Evolutionary conservation across 163 green algal species (phyloP).

Genomic region (Prototheca wickerhamii): DNA sequence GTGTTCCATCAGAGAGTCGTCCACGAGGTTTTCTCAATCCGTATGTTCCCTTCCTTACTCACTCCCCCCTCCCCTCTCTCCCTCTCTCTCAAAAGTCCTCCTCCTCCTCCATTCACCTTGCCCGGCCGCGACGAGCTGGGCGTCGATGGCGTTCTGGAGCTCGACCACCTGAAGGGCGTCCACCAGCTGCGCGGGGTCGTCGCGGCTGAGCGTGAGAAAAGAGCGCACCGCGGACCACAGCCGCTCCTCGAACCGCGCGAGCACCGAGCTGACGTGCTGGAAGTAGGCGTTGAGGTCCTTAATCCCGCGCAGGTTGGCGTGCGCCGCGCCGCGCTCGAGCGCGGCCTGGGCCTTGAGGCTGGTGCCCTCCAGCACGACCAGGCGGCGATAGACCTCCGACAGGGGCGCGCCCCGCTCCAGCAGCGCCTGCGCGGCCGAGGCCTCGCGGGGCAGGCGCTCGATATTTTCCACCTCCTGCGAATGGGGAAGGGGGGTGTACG

Average conservation of each 20-base stretch:
- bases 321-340: slow-evolving; percentile 24
- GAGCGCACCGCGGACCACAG: slow-evolving; percentile 52
- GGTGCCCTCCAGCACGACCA: slow-evolving; percentile 67
- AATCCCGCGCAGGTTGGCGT: slow-evolving; percentile 24
- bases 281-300: slow-evolving; percentile 45
- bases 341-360: slow-evolving; percentile 42
- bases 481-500: no score
- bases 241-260: slow-evolving; percentile 48
- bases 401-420: slow-evolving; percentile 34
- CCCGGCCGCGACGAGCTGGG: slow-evolving; percentile 43
- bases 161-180: slow-evolving; percentile 66
- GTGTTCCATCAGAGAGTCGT: neutral
- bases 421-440: slow-evolving; percentile 50
- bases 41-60: neutral
- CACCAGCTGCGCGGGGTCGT: slow-evolving; percentile 61
- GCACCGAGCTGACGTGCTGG: slow-evolving; percentile 33
- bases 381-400: slow-evolving; percentile 35
- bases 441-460: slow-evolving; percentile 60
- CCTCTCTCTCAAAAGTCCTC: neutral
- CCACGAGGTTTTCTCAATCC: neutral
- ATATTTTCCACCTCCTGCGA: slow-evolving; percentile 71
- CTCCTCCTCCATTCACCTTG: slow-evolving; percentile 8
- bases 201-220: slow-evolving; percentile 39
- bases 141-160: slow-evolving; percentile 71
- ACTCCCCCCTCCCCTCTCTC: neutral